Evolutionary conservation across 441 rosid genomes (phyloP).

Genomic region (Euphorbia schlechtendalii): DNA sequence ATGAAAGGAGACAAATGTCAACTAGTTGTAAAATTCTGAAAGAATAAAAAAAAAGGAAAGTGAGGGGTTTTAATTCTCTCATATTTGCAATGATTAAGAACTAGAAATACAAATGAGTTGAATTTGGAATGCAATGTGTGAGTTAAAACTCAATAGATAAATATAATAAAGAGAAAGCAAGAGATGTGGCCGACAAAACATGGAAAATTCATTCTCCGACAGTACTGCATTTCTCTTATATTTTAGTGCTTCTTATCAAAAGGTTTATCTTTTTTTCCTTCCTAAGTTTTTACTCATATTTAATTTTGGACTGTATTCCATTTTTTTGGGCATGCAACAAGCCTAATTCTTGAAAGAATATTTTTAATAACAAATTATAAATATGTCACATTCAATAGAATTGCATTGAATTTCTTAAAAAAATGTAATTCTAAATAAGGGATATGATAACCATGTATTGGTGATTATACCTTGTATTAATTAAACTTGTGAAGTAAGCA

Average conservation of each 20-base stretch:
- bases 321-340: not conserved
- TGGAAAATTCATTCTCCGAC: constrained; percentile 27
- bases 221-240: constrained; percentile 27
- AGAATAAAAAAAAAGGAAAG: constrained; percentile 15
- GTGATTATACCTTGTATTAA: too few species aligned
- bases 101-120: constrained; percentile 10
- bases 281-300: not conserved
- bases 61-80: constrained; percentile 11
- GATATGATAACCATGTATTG: too few species aligned
- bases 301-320: not conserved
- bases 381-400: too few species aligned
- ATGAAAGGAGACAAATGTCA: constrained; percentile 20
- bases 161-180: not conserved
- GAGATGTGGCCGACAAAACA: constrained; percentile 49
- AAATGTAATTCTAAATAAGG: too few species aligned
- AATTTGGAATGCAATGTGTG: constrained; percentile 12
- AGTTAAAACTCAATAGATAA: not conserved
- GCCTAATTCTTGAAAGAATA: too few species aligned
- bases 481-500: too few species aligned
- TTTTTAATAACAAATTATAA: too few species aligned
- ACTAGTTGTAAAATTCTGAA: constrained; percentile 16
- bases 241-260: constrained; percentile 22
- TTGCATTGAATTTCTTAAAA: too few species aligned
- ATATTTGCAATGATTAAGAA: constrained; percentile 23
- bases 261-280: constrained; percentile 4